phyloP scores from a whole-genome alignment of 176 grass and related monocot genomes.

The Avena atlantica region DNA sequence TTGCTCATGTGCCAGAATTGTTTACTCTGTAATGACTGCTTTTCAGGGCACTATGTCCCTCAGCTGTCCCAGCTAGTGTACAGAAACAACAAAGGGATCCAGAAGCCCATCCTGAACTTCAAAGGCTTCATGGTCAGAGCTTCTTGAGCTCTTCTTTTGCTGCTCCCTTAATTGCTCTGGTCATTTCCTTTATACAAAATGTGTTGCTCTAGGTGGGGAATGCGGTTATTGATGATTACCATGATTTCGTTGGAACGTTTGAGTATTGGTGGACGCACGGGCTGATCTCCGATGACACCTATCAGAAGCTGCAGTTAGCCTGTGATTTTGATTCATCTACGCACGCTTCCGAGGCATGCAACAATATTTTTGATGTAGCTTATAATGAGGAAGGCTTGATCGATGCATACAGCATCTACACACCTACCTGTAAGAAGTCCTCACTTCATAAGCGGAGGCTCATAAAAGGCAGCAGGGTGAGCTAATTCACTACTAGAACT shows the following conservation, averaged over 20 bases:
- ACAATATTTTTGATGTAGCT: constrained; percentile 43
- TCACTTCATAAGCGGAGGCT: constrained; percentile 43
- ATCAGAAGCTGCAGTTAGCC: constrained; percentile 54
- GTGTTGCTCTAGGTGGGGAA: constrained; percentile 70
- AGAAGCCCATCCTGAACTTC: constrained; percentile 76
- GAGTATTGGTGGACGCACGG: constrained; percentile 99
- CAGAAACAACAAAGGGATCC: constrained; percentile 58
- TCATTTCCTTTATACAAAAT: neutral
- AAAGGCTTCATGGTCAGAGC: constrained; percentile 88
- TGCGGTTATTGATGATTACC: constrained; percentile 78
- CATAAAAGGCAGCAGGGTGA: constrained; percentile 50
- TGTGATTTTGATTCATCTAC: constrained; percentile 61
- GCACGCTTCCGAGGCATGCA: constrained; percentile 63
- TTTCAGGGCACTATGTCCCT: constrained; percentile 91
- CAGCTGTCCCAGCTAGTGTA: constrained; percentile 78
- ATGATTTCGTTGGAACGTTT: constrained; percentile 79
- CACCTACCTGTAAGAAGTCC: constrained; percentile 62
- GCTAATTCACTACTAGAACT: neutral
- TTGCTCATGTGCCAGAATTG: neutral
- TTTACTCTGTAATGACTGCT: constrained; percentile 19
- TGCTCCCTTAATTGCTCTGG: neutral
- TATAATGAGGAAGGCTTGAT: constrained; percentile 67
- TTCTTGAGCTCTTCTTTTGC: constrained; percentile 13
- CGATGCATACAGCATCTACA: constrained; percentile 90
- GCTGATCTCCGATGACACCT: constrained; percentile 85